Base-by-base conservation (phyloP, 805 yeast species). In the Priceomyces melissophilus region DNA sequence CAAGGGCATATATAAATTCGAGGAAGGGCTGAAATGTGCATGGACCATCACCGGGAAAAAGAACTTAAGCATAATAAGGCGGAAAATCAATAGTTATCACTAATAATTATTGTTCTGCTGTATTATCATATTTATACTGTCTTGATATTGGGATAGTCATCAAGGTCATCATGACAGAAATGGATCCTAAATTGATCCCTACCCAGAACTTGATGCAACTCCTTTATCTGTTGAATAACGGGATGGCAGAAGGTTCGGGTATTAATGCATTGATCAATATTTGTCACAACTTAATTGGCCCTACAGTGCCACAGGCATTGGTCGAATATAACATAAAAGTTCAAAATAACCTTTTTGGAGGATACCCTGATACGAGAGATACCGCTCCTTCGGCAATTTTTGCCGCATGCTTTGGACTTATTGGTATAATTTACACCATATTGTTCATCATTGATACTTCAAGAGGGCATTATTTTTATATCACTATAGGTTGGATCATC, bases 391-490 rank as follows among this genome's bases (percentile, higher is more conserved):
- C 75, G 35, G 74, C 75, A 2, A 60, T 82, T 0, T 82, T 82
- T 47, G 53, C 73, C 1, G 82, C 74, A 0, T 56, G 75, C 2
- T 84, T 80, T 47, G 56, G 65, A 10, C 41, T 82, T 1, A 45
- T 83, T 28, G 54, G 65, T 30, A 11, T 77, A 2, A 69, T 69
- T 0, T 82, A 81, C 50, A 40, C 69, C 6, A 48, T 42, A 14
- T 60, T 83, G n/a, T 82, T 78, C 50, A n/a, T 55, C 4, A 61
- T 69, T 30, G 79, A 84, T 56, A 55, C 48, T 38, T 45, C 63
- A 3, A 61, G 85, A 50, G 83, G 82, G 2, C 90, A 84, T 58
- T 66, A 68, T 44, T 83, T 84, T 55, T 73, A 69, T 61, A 54
- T 79, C 13, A 67, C 79, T 3, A 50, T 78, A 8, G 79, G 75